These are phyloP conservation scores for Kurtzmaniella quercitrusa DNA, from an alignment of 1,139 yeast species.

Conservation along the genomic window DNA sequence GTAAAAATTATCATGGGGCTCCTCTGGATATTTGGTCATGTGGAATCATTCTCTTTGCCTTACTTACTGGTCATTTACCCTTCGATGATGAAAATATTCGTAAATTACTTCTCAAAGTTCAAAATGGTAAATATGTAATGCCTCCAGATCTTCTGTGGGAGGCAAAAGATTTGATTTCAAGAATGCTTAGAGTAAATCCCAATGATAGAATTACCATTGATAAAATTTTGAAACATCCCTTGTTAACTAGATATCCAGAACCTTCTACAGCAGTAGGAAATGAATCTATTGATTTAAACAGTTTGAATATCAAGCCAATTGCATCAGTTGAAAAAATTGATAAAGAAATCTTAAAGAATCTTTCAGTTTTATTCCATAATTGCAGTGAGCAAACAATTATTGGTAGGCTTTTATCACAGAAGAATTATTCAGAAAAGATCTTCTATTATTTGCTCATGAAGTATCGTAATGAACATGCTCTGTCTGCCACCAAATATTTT, in stretches of 20 bases:
- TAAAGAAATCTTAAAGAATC: constrained; percentile 74
- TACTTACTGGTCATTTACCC: constrained; percentile 91
- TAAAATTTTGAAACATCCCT: constrained; percentile 73
- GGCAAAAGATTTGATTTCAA: constrained; percentile 80
- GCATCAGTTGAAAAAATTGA: constrained; percentile 60
- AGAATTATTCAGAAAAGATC: constrained; percentile 78
- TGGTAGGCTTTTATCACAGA: constrained; percentile 52
- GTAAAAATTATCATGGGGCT: constrained; percentile 91
- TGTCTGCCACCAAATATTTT: constrained; percentile 15
- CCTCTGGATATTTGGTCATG: constrained; percentile 99
- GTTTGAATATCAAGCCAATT: constrained; percentile 44
- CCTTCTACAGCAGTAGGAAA: constrained; percentile 17
- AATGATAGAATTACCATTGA: constrained; percentile 68
- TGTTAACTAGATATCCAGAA: constrained; percentile 67
- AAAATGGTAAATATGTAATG: constrained; percentile 81
- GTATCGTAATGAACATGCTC: constrained; percentile 73
- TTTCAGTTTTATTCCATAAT: constrained; percentile 90
- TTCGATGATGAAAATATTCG: constrained; percentile 96
- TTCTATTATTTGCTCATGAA: constrained; percentile 80
- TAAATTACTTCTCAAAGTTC: constrained; percentile 80
- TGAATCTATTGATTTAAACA: constrained; percentile 17
- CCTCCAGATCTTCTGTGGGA: constrained; percentile 75
- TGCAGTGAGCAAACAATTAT: constrained; percentile 61
- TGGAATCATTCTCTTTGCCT: constrained; percentile 90
- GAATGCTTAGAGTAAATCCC: constrained; percentile 82